Evolutionary conservation across 345 rosid species (phyloP).

Genomic region (Psidium friedrichsthalianum): DNA sequence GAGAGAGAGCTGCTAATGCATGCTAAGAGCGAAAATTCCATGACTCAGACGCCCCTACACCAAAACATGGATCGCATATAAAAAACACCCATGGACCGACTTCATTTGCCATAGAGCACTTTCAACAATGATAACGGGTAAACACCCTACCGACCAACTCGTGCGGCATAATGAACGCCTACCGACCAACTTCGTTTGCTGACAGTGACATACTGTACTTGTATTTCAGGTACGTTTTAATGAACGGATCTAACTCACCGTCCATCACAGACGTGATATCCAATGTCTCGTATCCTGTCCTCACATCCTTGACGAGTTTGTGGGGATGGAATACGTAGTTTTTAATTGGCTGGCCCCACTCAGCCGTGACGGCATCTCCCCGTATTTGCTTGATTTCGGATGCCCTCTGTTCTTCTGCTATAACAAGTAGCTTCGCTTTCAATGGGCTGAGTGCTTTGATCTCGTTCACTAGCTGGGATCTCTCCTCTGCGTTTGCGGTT

Average conservation of each 20-base stretch:
- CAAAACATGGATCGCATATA: not conserved
- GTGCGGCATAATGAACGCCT: not conserved
- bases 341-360: constrained; percentile 95
- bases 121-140: not conserved
- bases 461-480: constrained; percentile 82
- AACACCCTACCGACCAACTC: not conserved
- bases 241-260: constrained; percentile 83
- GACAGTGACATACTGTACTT: constrained; percentile 45
- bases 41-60: not conserved
- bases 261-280: constrained; percentile 89
- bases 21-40: not conserved
- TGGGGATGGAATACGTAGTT: constrained; percentile 96
- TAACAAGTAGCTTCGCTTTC: constrained; percentile 81
- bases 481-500: constrained; percentile 51
- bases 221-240: constrained; percentile 81
- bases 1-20: not conserved
- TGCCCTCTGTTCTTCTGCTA: constrained; percentile 88
- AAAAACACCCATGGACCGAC: not conserved
- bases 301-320: constrained; percentile 85
- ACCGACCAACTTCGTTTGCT: not conserved
- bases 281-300: constrained; percentile 70
- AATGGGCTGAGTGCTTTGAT: constrained; percentile 69
- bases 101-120: not conserved
- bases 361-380: constrained; percentile 93
- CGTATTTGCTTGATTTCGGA: constrained; percentile 84